These are phyloP conservation scores for Protea cynaroides DNA, from an alignment of 164 flowering plant genomes.

Conservation along the genomic window DNA sequence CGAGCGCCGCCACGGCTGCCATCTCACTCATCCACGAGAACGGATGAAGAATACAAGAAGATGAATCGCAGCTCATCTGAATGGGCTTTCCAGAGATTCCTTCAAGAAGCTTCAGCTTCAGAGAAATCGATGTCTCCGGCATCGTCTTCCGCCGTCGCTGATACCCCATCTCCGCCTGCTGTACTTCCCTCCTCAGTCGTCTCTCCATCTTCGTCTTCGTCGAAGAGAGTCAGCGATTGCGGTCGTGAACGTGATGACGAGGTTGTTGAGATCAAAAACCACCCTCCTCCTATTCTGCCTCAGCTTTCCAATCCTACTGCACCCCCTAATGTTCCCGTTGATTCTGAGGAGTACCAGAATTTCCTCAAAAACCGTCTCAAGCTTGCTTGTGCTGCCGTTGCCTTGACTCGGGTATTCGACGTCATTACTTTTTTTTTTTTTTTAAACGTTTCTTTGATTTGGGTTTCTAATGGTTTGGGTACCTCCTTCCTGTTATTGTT, in stretches of 20 bases:
- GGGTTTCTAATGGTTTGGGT: neutral
- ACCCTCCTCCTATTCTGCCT: neutral
- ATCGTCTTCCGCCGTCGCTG: neutral
- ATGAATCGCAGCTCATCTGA: conserved; percentile 89
- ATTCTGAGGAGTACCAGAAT: conserved; percentile 73
- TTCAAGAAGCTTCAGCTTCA: conserved; percentile 36
- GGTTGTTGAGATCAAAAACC: conserved; percentile 22
- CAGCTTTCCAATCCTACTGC: conserved; percentile 13
- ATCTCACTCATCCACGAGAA: neutral
- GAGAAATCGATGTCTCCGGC: conserved; percentile 4
- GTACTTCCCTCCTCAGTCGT: neutral
- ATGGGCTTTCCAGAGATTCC: conserved; percentile 80
- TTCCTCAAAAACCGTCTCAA: conserved; percentile 68
- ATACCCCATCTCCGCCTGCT: conserved; percentile 1
- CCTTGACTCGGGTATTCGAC: conserved; percentile 55
- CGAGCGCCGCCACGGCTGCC: conserved; percentile 34
- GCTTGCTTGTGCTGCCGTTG: conserved; percentile 94
- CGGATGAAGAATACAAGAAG: neutral
- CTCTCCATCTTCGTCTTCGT: conserved; percentile 9
- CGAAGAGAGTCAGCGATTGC: neutral
- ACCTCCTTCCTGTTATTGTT: neutral
- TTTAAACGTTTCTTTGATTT: neutral
- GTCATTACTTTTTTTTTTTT: neutral
- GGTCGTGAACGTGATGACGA: conserved; percentile 11
- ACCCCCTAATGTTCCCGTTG: conserved; percentile 29